Base-by-base conservation (phyloP, 2,329 filamentous ascomycete species). In the Aquanectria penicillioides region DNA sequence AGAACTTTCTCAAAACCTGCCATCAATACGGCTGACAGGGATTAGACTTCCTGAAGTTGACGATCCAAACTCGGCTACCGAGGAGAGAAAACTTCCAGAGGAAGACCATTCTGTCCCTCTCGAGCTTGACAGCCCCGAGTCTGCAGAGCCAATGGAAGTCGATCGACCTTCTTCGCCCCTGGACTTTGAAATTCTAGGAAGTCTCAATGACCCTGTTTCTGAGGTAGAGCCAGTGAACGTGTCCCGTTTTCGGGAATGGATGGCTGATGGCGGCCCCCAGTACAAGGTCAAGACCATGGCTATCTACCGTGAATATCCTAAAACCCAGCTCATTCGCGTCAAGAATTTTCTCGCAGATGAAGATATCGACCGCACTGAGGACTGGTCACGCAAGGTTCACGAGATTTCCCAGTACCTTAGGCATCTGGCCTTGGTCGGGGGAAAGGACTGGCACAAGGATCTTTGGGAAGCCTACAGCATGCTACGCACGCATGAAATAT, bases 301-400 rank as follows among this genome's bases (percentile, higher is more conserved):
- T n/a, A n/a, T n/a, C n/a, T n/a, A n/a, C n/a, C n/a, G n/a, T 41
- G 67, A 67, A 17, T 65, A 76, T 2, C 77, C 77, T 2, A 64
- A 60, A 26, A 67, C 79, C 26, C 57, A 73, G 37, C 69, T 77
- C 36, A 37, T 49, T 12, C 69, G 73, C 10, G 71, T 73, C 38
- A 71, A 68, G 46, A 79, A 78, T 61, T 86, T 83, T 59, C 78
- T 87, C 18, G 67, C 76, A 4, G 81, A 84, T 25, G 78, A 82
- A 59, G 81, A 86, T 61, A 65, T 71, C 6, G 75, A 80, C 54
- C 75, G 79, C 13, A 77, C 75, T 55, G 38, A 73, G 1, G 62
- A 73, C 37, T 85, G 81, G 75, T 65, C 75, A 2, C 43, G 59
- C 10, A 77, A 78, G 47, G 68, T 77, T 7, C 66, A 60, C 17